Evolutionary conservation across 257 asterid species (phyloP).

Genomic region (Solanum infundibuliforme): DNA sequence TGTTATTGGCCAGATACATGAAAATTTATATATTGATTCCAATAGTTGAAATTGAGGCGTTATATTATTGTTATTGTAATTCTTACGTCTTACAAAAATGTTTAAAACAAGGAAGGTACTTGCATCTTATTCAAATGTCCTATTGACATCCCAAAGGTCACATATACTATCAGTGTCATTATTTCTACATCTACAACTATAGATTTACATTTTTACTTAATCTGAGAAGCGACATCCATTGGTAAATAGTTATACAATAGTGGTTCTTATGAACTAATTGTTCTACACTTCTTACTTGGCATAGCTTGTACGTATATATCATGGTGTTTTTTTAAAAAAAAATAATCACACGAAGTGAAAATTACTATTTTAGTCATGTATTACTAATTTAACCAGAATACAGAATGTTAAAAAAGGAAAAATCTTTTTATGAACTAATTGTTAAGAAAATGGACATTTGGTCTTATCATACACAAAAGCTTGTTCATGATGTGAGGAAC

Average conservation of each 20-base stretch:
- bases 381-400: not conserved
- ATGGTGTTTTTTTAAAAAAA: not conserved
- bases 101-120: not conserved
- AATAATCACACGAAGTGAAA: not conserved
- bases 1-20: not conserved
- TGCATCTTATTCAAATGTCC: not conserved
- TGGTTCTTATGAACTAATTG: too few species aligned
- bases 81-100: not conserved
- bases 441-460: not conserved
- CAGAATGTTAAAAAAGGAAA: not conserved
- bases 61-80: not conserved
- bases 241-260: too few species aligned
- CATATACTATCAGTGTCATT: not conserved
- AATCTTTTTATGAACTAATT: not conserved
- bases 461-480: not conserved
- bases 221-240: too few species aligned
- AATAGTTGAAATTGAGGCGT: not conserved
- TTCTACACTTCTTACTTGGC: not conserved
- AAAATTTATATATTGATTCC: not conserved
- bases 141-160: not conserved
- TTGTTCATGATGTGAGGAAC: not conserved
- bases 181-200: too few species aligned
- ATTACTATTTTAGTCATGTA: not conserved
- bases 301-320: too few species aligned
- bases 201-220: too few species aligned